These are phyloP conservation scores for Digitaria exilis DNA, from an alignment of 202 grass and related monocot genomes.

Conservation along the genomic window DNA sequence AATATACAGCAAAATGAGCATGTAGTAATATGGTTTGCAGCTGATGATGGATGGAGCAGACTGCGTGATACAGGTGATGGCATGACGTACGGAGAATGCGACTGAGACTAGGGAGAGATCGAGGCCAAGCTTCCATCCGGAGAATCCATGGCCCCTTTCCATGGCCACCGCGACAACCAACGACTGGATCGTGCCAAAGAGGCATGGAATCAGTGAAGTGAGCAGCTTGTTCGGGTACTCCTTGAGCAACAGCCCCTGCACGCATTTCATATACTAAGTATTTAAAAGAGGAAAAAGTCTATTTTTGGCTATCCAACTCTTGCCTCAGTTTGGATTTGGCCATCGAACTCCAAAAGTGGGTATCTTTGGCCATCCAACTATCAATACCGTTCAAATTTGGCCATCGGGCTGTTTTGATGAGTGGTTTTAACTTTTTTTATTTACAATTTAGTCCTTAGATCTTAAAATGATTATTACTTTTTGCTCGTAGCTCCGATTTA, in stretches of 20 bases:
- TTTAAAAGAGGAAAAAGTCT: no score
- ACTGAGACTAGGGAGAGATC: neutral
- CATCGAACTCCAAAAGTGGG: no score
- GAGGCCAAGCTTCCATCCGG: slow-evolving; percentile 59
- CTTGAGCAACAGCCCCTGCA: slow-evolving; percentile 40
- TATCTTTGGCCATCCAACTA: no score
- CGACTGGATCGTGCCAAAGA: slow-evolving; percentile 54
- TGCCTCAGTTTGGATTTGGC: no score
- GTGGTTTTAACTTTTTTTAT: no score
- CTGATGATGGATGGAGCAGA: neutral
- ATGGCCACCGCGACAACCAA: slow-evolving; percentile 38
- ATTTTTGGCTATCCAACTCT: no score
- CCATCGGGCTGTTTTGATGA: no score
- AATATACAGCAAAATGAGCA: neutral
- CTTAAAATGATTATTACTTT: no score
- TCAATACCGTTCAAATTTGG: no score
- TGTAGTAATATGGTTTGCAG: neutral
- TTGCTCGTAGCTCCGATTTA: no score
- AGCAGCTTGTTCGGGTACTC: slow-evolving; percentile 68
- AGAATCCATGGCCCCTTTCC: slow-evolving; percentile 50
- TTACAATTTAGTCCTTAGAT: no score
- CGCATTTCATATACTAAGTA: no score
- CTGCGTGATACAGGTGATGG: neutral
- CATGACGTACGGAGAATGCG: neutral
- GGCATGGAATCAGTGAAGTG: slow-evolving; percentile 36